Conservation (phyloP, 495 filamentous ascomycete species). For the Sporormia fimetaria region DNA sequence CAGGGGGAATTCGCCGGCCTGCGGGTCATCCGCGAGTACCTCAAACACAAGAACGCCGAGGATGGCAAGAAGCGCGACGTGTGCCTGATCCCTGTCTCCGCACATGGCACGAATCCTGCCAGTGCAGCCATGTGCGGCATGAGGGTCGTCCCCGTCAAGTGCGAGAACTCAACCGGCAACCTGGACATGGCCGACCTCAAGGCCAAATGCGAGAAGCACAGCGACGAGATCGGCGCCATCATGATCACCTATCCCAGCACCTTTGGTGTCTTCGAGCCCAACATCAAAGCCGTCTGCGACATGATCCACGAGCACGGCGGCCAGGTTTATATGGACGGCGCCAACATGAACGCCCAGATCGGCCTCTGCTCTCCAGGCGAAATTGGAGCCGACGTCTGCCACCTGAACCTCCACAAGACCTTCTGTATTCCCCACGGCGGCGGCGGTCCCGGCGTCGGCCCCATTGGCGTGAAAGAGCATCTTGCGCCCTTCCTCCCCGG, state of each 20-base stretch:
- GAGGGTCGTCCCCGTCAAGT: slow-evolving; percentile 91
- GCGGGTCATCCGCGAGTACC: slow-evolving; percentile 82
- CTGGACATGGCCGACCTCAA: slow-evolving; percentile 79
- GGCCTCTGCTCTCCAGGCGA: slow-evolving; percentile 93
- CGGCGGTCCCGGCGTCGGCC: slow-evolving; percentile 89
- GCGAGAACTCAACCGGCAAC: slow-evolving; percentile 77
- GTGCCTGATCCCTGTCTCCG: slow-evolving; percentile 92
- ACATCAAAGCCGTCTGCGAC: slow-evolving; percentile 74
- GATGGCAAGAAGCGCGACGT: slow-evolving; percentile 64
- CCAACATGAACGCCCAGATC: slow-evolving; percentile 99
- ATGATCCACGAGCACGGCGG: slow-evolving; percentile 83
- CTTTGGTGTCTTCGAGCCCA: slow-evolving; percentile 90
- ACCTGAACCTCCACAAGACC: slow-evolving; percentile 96
- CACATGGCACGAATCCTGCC: slow-evolving; percentile 94
- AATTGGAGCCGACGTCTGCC: slow-evolving; percentile 96
- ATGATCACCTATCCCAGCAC: slow-evolving; percentile 99
- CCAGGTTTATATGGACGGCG: slow-evolving; percentile 98
- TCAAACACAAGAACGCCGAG: slow-evolving; percentile 45
- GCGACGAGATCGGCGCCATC: slow-evolving; percentile 78
- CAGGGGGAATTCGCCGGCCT: slow-evolving; percentile 95
- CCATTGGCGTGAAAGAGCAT: slow-evolving; percentile 83
- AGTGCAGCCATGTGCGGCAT: slow-evolving; percentile 97
- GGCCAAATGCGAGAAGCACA: slow-evolving; percentile 78
- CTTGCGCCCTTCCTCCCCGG: slow-evolving; percentile 71
- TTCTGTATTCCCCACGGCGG: slow-evolving; percentile 99